Evolutionary conservation across 2,329 filamentous ascomycete genomes (phyloP).

Genomic region (Cladosporium oxysporum): DNA sequence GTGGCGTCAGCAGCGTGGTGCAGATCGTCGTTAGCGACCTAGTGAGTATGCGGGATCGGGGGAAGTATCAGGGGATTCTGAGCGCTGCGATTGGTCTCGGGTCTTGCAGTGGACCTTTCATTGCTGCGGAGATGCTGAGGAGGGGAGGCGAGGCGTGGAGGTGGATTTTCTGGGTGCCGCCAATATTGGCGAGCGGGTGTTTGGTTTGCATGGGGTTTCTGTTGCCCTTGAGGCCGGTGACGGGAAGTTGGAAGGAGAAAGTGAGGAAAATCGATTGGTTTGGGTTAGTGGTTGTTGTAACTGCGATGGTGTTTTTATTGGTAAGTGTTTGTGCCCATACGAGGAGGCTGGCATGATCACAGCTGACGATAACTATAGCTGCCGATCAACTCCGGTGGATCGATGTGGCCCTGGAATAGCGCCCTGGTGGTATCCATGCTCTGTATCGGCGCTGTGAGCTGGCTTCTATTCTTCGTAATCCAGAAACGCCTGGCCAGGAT

Average conservation of each 20-base stretch:
- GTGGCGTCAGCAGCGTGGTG: constrained; percentile 70
- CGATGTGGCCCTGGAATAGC: constrained; percentile 55
- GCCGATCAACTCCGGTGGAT: constrained; percentile 52
- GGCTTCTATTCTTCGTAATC: constrained; percentile 14
- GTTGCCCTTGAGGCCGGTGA: constrained; percentile 9
- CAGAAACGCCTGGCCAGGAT: constrained; percentile 12
- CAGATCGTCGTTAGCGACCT: constrained; percentile 62
- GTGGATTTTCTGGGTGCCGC: constrained; percentile 18
- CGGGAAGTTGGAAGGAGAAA: constrained; percentile 16
- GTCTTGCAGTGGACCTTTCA: constrained; percentile 6
- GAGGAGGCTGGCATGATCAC: not conserved
- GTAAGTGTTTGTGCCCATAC: not conserved
- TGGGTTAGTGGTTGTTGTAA: constrained; percentile 10
- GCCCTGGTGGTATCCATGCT: constrained; percentile 58
- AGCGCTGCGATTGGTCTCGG: constrained; percentile 11
- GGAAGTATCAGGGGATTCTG: constrained; percentile 16
- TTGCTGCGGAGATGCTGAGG: constrained; percentile 16
- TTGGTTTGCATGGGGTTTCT: constrained; percentile 4
- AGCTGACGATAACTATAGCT: not conserved
- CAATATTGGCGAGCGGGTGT: constrained; percentile 2
- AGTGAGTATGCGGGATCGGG: constrained; percentile 17
- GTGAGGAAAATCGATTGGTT: constrained; percentile 14
- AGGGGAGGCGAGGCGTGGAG: constrained; percentile 18
- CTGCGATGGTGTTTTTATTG: constrained; percentile 14
- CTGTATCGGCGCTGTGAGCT: constrained; percentile 45